Conservation (phyloP, 1,284 basidiomycete genomes). For the Mycocalia duriaeana region DNA sequence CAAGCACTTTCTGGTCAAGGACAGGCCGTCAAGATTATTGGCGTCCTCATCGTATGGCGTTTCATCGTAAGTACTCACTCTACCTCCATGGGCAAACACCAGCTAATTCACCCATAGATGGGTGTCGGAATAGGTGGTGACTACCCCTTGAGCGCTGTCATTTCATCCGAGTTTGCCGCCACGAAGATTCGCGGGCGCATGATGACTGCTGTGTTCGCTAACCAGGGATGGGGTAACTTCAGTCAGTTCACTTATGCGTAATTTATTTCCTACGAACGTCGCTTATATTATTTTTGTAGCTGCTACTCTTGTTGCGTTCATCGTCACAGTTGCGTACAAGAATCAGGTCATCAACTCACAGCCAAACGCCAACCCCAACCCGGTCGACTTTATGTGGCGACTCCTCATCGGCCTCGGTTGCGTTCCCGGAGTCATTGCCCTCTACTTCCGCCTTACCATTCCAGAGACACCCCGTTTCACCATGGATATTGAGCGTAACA, state of each 20-base stretch:
- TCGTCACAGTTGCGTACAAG: slow-evolving; percentile 70
- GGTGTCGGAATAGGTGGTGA: slow-evolving; percentile 73
- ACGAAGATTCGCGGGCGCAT: slow-evolving; percentile 67
- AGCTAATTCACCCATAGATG: slow-evolving; percentile 32
- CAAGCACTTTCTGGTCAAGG: slow-evolving; percentile 57
- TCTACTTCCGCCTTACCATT: slow-evolving; percentile 76
- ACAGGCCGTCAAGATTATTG: slow-evolving; percentile 63
- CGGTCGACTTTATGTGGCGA: slow-evolving; percentile 63
- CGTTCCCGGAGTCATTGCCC: slow-evolving; percentile 60
- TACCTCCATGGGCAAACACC: slow-evolving; percentile 7
- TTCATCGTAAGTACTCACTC: slow-evolving; percentile 43
- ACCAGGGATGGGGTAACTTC: slow-evolving; percentile 70
- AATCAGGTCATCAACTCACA: slow-evolving; percentile 46
- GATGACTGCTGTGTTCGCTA: slow-evolving; percentile 68
- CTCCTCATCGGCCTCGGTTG: slow-evolving; percentile 69
- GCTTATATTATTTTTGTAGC: too few species aligned
- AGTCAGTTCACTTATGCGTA: slow-evolving; percentile 26
- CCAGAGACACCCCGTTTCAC: slow-evolving; percentile 83
- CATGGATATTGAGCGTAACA: slow-evolving; percentile 84
- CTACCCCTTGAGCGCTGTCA: slow-evolving; percentile 62
- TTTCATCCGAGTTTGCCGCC: slow-evolving; percentile 74
- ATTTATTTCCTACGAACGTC: too few species aligned
- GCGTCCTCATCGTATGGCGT: slow-evolving; percentile 67
- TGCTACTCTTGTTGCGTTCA: slow-evolving; percentile 66
- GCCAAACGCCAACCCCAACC: slow-evolving; percentile 31